Base-by-base conservation (phyloP, 139 green algal genomes). In the Yamagishiella unicocca region DNA sequence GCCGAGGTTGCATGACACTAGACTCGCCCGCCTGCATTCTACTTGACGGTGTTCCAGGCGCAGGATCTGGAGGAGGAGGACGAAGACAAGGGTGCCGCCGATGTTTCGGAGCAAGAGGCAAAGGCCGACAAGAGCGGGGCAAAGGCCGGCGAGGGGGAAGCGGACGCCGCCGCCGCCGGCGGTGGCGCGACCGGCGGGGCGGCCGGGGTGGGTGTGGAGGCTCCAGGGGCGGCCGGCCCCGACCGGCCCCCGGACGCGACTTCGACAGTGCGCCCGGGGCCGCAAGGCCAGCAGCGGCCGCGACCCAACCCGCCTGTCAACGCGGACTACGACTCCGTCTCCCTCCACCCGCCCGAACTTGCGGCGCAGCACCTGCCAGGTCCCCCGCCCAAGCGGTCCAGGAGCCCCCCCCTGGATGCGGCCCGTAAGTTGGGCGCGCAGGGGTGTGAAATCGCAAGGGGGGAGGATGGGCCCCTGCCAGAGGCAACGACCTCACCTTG, bases 31-130 rank as follows among this genome's bases (percentile, higher is more conserved):
- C n/a, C n/a, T n/a, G n/a, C n/a, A n/a, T n/a, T n/a, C n/a, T n/a
- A n/a, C n/a, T n/a, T n/a, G n/a, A n/a, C n/a, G n/a, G n/a, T n/a
- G n/a, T n/a, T n/a, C n/a, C n/a, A n/a, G n/a, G n/a, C n/a, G n/a
- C n/a, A n/a, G n/a, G n/a, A n/a, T n/a, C n/a, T n/a, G n/a, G 50
- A 79, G 42, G 71, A 22, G 29, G 71, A 58, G 71, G 42, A 70
- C 50, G 50, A 53, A 53, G 75, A 70, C 24, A 19, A 83, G 35
- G 64, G 27, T 72, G 64, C 35, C 2, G 64, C 24, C 6, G 19
- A 72, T 72, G 64, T 58, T 58, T 25, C 12, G 12, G 12, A 58
- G 50, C 2, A 58, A 29, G 71, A 38, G 40, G 27, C 21, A 9
- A 9, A 58, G 71, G 4, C 24, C 3, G 64, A 5, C 10, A 33